Conservation (phyloP, 148 eudicot species). For the Chenopodium suecicum region DNA sequence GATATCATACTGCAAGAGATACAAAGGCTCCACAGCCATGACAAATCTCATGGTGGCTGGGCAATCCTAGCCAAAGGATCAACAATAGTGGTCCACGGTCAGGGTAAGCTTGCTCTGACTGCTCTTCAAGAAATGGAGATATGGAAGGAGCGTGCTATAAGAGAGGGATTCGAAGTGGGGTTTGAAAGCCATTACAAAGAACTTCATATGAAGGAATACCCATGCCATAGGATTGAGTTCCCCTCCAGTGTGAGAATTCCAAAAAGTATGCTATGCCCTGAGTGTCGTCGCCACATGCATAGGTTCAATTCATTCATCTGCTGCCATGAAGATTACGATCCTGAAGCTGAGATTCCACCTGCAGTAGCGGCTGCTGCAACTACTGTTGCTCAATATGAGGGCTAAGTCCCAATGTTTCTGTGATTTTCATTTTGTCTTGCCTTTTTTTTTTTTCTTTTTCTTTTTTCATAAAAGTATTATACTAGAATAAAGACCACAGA, state of each 20-base stretch:
- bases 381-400: slow-evolving; percentile 16
- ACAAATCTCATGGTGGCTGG: slow-evolving; percentile 37
- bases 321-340: slow-evolving; percentile 31
- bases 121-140: slow-evolving; percentile 24
- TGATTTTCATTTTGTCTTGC: not conserved
- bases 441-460: not conserved
- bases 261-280: slow-evolving; percentile 34
- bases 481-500: not conserved
- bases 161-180: slow-evolving; percentile 24
- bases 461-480: not conserved
- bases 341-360: slow-evolving; percentile 16
- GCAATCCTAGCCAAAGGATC: slow-evolving; percentile 38
- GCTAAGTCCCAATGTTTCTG: not conserved
- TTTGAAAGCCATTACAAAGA: slow-evolving; percentile 10
- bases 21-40: slow-evolving; percentile 40
- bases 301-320: slow-evolving; percentile 31
- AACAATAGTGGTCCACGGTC: slow-evolving; percentile 22
- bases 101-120: slow-evolving; percentile 14
- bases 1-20: slow-evolving; percentile 39
- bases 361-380: slow-evolving; percentile 1
- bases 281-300: slow-evolving; percentile 31
- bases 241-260: slow-evolving; percentile 29
- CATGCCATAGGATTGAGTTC: slow-evolving; percentile 32
- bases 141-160: slow-evolving; percentile 9
- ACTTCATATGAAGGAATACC: slow-evolving; percentile 20